phyloP scores from a whole-genome alignment of 306 rosid species.

The Mimosa pudica region DNA sequence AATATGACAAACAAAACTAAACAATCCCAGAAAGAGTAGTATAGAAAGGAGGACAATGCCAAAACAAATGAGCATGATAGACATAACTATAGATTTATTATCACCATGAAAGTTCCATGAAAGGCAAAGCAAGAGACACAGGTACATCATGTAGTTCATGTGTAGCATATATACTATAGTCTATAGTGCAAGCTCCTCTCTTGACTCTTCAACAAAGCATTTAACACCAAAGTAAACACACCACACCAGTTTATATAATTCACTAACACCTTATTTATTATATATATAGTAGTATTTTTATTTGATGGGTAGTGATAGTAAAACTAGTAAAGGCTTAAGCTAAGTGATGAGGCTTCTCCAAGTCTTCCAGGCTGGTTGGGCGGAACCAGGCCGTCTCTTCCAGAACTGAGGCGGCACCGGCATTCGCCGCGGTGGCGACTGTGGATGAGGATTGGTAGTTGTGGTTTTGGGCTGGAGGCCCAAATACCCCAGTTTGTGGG shows the following conservation, averaged over 20 bases:
- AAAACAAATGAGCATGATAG: background rate
- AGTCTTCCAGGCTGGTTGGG: constrained; percentile 81
- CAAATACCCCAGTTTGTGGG: constrained; percentile 91
- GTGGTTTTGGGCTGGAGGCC: constrained; percentile 55
- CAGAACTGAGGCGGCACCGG: constrained; percentile 46
- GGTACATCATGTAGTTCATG: constrained; percentile 16
- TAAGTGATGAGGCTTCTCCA: constrained; percentile 78
- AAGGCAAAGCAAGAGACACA: background rate
- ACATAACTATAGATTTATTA: constrained; percentile 29
- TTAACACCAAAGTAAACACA: background rate
- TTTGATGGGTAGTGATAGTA: no score
- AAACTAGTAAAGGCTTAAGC: background rate
- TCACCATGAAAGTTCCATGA: constrained; percentile 20
- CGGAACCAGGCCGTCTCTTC: constrained; percentile 97
- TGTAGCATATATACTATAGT: background rate
- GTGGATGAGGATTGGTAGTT: background rate
- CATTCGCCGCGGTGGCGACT: constrained; percentile 3
- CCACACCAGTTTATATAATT: constrained; percentile 2
- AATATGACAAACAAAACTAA: background rate
- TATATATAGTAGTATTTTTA: background rate
- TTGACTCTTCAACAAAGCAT: constrained; percentile 27
- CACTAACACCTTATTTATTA: background rate
- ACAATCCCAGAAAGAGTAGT: background rate
- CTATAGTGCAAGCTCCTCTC: background rate
- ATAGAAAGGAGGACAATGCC: background rate